Conservation (phyloP, 139 green algal species). For the Nannochloris sp. region DNA sequence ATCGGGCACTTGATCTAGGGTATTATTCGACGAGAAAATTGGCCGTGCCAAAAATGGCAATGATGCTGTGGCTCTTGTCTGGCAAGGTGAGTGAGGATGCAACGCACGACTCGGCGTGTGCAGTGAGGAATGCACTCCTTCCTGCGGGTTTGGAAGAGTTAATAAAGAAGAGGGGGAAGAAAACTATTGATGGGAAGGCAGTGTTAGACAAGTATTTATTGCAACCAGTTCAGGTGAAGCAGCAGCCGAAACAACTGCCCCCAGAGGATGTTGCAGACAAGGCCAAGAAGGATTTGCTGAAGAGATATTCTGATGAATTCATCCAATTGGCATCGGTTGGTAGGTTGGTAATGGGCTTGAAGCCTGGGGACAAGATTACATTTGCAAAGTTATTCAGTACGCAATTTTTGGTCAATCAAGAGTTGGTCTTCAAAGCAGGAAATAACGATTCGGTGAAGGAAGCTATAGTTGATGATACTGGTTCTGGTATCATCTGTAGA, state of each 20-base stretch:
- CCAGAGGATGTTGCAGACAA: background rate
- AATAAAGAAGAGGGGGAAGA: background rate
- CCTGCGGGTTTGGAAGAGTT: background rate
- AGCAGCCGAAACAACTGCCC: background rate
- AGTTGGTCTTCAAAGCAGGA: constrained; percentile 23
- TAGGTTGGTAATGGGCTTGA: constrained; percentile 13
- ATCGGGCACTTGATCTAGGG: background rate
- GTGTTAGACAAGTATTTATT: background rate
- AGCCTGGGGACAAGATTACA: constrained; percentile 6
- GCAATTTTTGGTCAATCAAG: constrained; percentile 23
- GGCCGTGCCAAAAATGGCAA: constrained; percentile 13
- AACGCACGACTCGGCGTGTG: background rate
- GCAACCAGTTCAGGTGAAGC: background rate
- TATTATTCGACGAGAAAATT: constrained; percentile 5
- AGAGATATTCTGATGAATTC: constrained; percentile 6
- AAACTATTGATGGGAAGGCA: background rate
- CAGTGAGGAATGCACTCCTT: background rate
- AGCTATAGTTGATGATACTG: constrained; percentile 23
- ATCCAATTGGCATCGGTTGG: constrained; percentile 9
- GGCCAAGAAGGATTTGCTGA: background rate
- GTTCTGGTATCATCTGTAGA: constrained; percentile 26
- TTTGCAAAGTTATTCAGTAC: constrained; percentile 35
- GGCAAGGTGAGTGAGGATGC: constrained; percentile 19
- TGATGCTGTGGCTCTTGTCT: constrained; percentile 10
- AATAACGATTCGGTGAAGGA: background rate